phyloP scores from a whole-genome alignment of 1,284 basidiomycete species.

The Boletellus deceptivus region DNA sequence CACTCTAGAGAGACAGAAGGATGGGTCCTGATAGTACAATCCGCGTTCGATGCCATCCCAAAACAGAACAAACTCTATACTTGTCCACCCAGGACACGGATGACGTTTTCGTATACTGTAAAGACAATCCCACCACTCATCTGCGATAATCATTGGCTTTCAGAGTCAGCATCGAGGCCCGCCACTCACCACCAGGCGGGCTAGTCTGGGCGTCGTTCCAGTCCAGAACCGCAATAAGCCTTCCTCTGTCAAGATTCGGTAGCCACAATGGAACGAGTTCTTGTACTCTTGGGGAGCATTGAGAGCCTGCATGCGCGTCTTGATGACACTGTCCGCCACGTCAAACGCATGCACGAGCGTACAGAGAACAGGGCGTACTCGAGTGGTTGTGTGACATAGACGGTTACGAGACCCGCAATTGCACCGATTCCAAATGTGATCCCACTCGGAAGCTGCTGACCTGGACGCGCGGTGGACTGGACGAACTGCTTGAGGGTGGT shows the following conservation, averaged over 20 bases:
- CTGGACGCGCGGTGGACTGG: constrained; percentile 79
- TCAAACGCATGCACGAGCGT: constrained; percentile 1
- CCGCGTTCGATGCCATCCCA: background rate
- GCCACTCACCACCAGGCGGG: constrained; percentile 75
- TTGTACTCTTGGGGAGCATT: constrained; percentile 81
- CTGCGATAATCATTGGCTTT: constrained; percentile 37
- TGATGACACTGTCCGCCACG: constrained; percentile 75
- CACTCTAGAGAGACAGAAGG: constrained; percentile 13
- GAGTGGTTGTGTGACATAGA: constrained; percentile 92
- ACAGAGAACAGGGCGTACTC: constrained; percentile 57
- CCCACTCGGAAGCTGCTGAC: constrained; percentile 80
- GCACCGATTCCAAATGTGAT: constrained; percentile 96
- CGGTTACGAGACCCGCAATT: constrained; percentile 91
- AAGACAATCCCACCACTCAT: constrained; percentile 95
- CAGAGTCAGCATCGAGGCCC: background rate
- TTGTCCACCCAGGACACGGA: constrained; percentile 42
- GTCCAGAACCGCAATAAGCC: constrained; percentile 91
- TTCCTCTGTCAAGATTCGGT: constrained; percentile 88
- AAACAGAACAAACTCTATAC: constrained; percentile 3
- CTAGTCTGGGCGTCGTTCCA: constrained; percentile 88
- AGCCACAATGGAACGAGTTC: constrained; percentile 93
- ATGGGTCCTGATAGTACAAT: background rate
- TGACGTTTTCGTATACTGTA: constrained; percentile 86
- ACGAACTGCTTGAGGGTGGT: constrained; percentile 91
- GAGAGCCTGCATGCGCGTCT: constrained; percentile 96